Conservation (phyloP, 2,329 filamentous ascomycete genomes). For the Fusarium drepaniforme region DNA sequence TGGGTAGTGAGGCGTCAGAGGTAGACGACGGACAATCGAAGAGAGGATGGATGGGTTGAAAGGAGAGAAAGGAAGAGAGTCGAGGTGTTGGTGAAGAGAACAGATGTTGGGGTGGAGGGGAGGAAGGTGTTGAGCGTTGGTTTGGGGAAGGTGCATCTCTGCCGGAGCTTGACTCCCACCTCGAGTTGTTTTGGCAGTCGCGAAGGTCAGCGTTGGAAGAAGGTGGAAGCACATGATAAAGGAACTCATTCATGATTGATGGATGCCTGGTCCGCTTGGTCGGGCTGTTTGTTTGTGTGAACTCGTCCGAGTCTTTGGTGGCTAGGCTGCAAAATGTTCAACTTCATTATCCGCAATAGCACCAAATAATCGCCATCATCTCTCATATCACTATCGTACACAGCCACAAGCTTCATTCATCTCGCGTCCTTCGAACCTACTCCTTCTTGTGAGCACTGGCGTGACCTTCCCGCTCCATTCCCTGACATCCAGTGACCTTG, state of each 20-base stretch:
- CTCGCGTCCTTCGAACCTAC: neutral
- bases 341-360: neutral
- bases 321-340: neutral
- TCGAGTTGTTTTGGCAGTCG: neutral
- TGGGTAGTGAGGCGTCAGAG: slow-evolving; percentile 9
- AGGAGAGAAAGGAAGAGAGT: neutral
- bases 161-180: neutral
- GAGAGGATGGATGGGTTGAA: slow-evolving; percentile 21
- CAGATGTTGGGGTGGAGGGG: neutral
- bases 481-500: slow-evolving; percentile 73
- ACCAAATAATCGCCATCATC: neutral
- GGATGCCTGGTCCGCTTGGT: neutral
- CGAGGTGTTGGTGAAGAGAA: neutral
- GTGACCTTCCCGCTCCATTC: slow-evolving; percentile 74
- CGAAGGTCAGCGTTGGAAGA: neutral
- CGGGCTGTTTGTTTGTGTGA: neutral
- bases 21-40: neutral
- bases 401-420: neutral
- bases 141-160: slow-evolving; percentile 4
- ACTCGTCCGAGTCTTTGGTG: neutral
- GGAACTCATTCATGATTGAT: neutral
- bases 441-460: slow-evolving; percentile 57
- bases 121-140: slow-evolving; percentile 1
- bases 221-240: neutral
- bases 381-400: slow-evolving; percentile 22